Evolutionary conservation across 2,329 filamentous ascomycete genomes (phyloP), one percentile per base, ranked within the genome.

Genomic region (Colletotrichum theobromicola): DNA sequence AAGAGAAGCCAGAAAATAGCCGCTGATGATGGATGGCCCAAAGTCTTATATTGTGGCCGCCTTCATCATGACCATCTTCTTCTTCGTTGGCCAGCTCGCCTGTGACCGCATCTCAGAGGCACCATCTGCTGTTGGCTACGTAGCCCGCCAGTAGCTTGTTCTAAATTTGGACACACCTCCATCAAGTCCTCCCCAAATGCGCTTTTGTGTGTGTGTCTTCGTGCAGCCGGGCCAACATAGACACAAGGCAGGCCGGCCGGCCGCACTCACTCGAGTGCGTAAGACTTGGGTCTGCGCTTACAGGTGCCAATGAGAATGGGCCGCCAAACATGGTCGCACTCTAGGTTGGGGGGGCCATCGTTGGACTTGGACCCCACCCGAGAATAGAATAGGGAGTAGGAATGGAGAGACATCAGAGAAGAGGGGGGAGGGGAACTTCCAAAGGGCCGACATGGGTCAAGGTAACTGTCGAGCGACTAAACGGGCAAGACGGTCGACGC

Each of bases 41-140:
- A 87, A 87, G 87, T 84, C 88, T 90, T 91, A 91, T 91, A 91
- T 89, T 85, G 83, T 87, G 85, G 87, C 84, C 86, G 84, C 81
- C 80, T 81, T 81, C 80, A 80, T 82, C 79, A 82, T 79, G 85
- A 79, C 86, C 87, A 42, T 72, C 69, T 58, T 67, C 66, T 37
- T 69, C 61, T 74, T 65, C 50, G 42, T 62, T 37, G 37, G 55
- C 74, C 71, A 60, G 66, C 66, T 60, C 58, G 65, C 46, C 66
- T 55, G 69, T 67, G 70, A 53, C 66, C 60, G 71, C 71, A 73
- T 71, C 64, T 77, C 65, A 75, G 67, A 65, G 68, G 68, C 73
- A 67, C 67, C 65, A 68, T 35, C 63, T 65, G 37, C 60, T 65
- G 73, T 72, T 69, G 50, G 70, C 64, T 75, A 70, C 73, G 68